A percentile compares a stretch with the other conserved stretches of the same genome.
Evolutionary conservation across 192 early-diverging fungal genomes (phyloP).

Genomic region (Coemansia sp.): DNA sequence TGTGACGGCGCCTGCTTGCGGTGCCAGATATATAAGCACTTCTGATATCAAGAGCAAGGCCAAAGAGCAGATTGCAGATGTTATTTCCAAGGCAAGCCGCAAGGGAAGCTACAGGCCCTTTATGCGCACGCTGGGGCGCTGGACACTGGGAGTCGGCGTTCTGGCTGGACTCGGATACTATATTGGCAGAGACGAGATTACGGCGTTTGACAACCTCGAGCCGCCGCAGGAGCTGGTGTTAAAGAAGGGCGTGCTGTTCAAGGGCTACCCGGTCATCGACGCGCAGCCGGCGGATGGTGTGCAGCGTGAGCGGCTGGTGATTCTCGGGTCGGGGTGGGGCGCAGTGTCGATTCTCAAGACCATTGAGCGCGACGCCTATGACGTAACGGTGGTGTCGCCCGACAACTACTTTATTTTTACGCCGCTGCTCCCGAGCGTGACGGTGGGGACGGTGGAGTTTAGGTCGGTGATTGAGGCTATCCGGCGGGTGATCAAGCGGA

Average conservation of each 20-base stretch:
- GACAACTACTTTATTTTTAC: conserved; percentile 90
- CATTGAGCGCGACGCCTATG: conserved; percentile 68
- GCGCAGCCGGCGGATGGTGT: conserved; percentile 1
- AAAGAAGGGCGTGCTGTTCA: neutral
- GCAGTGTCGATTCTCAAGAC: conserved; percentile 61
- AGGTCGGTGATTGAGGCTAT: conserved; percentile 84
- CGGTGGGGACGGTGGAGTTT: conserved; percentile 86
- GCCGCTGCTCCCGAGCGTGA: conserved; percentile 68
- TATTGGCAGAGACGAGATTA: conserved; percentile 31
- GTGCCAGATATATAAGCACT: too few relatives aligned
- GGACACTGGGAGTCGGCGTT: conserved; percentile 15
- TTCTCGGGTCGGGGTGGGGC: conserved; percentile 53
- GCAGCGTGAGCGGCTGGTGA: conserved; percentile 41
- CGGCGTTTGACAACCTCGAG: conserved; percentile 35
- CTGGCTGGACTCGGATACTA: conserved; percentile 16
- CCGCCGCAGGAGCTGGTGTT: conserved; percentile 36
- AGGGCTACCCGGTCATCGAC: conserved; percentile 28
- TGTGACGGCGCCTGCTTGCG: too few relatives aligned
- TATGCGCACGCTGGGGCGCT: conserved; percentile 16
- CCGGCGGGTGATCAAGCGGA: conserved; percentile 81
- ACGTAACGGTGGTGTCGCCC: conserved; percentile 73
- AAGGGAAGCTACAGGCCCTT: conserved; percentile 5
- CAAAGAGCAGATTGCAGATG: too few relatives aligned
- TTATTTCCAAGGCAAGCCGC: too few relatives aligned
- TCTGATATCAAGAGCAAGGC: too few relatives aligned